Evolutionary conservation across 1,139 yeast species (phyloP).

Genomic region (Geotrichum siamense): DNA sequence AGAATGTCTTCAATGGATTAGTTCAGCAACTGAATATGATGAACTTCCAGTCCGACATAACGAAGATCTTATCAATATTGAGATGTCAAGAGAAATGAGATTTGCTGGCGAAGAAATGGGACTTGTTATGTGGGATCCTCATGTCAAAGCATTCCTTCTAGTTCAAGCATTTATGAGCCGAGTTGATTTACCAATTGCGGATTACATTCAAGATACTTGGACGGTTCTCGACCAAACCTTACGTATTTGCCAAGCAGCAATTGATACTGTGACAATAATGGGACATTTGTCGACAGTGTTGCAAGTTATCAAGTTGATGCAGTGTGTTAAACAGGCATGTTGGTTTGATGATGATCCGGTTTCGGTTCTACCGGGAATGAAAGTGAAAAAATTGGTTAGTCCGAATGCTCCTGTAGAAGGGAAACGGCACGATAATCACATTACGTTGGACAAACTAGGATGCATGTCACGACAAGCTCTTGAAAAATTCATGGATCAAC

Average conservation of each 20-base stretch:
- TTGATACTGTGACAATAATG: constrained; percentile 82
- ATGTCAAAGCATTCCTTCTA: constrained; percentile 78
- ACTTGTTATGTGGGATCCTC: constrained; percentile 88
- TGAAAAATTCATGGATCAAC: constrained; percentile 32
- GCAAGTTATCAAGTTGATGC: constrained; percentile 64
- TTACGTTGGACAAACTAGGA: constrained; percentile 20
- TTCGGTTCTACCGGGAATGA: constrained; percentile 64
- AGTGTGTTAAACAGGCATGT: constrained; percentile 77
- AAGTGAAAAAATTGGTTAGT: constrained; percentile 25
- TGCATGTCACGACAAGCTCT: constrained; percentile 17
- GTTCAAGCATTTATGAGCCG: constrained; percentile 83
- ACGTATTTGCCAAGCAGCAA: constrained; percentile 87
- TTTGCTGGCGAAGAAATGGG: constrained; percentile 52
- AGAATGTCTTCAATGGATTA: constrained; percentile 62
- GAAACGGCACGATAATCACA: constrained; percentile 9
- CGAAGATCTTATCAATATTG: constrained; percentile 86
- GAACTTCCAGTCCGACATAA: constrained; percentile 93
- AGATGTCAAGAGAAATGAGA: constrained; percentile 73
- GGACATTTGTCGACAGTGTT: constrained; percentile 61
- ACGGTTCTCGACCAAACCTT: constrained; percentile 90
- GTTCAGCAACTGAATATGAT: constrained; percentile 83
- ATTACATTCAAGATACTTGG: constrained; percentile 87
- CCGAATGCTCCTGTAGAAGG: constrained; percentile 16
- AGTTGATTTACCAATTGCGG: constrained; percentile 86
- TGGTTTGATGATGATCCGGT: constrained; percentile 80